These are phyloP conservation scores for Exutisphaerella laricina DNA, from an alignment of 2,329 filamentous ascomycete species.

Conservation along the genomic window DNA sequence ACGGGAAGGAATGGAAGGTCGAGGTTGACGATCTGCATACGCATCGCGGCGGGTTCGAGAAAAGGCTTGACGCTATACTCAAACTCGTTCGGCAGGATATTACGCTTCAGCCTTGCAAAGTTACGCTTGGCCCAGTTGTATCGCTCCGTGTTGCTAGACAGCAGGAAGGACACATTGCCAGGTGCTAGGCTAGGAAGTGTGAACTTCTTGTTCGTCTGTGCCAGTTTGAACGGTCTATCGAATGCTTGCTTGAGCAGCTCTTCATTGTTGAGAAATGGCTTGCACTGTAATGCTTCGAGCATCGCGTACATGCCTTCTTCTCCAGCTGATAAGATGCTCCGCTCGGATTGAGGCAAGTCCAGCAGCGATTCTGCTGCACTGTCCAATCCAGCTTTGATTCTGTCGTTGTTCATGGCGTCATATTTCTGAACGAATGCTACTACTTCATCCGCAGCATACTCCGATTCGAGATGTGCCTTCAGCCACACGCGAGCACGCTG, in stretches of 20 bases:
- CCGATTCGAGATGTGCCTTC: constrained; percentile 36
- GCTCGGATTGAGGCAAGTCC: constrained; percentile 45
- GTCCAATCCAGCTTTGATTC: constrained; percentile 42
- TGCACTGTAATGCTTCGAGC: constrained; percentile 82
- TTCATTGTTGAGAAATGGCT: constrained; percentile 63
- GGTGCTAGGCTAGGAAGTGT: constrained; percentile 71
- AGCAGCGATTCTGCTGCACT: constrained; percentile 37
- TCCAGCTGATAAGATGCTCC: constrained; percentile 48
- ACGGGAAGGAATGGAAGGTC: constrained; percentile 54
- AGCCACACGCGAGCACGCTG: constrained; percentile 42
- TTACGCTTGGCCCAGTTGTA: constrained; percentile 62
- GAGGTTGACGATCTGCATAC: constrained; percentile 53
- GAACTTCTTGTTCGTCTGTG: constrained; percentile 72
- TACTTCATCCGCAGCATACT: constrained; percentile 44
- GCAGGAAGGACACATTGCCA: constrained; percentile 79
- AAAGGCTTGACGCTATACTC: constrained; percentile 79
- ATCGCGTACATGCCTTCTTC: constrained; percentile 67
- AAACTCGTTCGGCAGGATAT: constrained; percentile 67
- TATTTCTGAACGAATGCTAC: constrained; percentile 39
- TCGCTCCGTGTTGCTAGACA: constrained; percentile 61
- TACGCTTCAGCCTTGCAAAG: constrained; percentile 61
- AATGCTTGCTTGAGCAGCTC: constrained; percentile 56
- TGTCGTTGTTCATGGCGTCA: constrained; percentile 41
- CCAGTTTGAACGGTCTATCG: constrained; percentile 73
- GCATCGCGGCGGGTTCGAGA: constrained; percentile 60